Percentiles rank a stretch among this genome's conserved stretches.
Evolutionary conservation across 371 early-diverging fungal genomes (phyloP).

Genomic region (Cokeromyces recurvatus): DNA sequence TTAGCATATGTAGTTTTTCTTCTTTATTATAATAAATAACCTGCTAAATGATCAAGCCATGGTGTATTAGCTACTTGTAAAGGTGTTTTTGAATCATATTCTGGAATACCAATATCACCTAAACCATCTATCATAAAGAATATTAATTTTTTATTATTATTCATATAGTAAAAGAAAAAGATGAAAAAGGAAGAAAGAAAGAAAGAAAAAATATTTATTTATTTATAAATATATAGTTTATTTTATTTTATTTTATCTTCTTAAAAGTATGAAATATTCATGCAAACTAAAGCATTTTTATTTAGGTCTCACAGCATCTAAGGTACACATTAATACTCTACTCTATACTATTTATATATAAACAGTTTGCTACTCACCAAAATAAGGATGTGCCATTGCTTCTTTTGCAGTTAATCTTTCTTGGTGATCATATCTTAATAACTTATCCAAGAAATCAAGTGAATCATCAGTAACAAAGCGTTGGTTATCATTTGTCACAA

Average conservation of each 20-base stretch:
- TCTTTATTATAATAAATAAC: constrained; percentile 10
- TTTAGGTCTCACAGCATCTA: constrained; percentile 8
- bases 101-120: constrained; percentile 39
- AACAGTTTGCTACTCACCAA: constrained; percentile 46
- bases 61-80: constrained; percentile 38
- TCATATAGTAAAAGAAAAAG: background rate
- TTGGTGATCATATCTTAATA: constrained; percentile 97
- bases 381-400: constrained; percentile 95
- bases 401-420: constrained; percentile 93
- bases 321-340: no score
- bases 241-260: no score
- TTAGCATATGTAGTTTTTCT: background rate
- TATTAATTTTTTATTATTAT: constrained; percentile 26
- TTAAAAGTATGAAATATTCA: no score
- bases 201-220: constrained; percentile 3
- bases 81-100: constrained; percentile 31
- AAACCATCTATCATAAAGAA: constrained; percentile 49
- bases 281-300: no score
- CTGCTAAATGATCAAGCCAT: constrained; percentile 38
- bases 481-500: constrained; percentile 85
- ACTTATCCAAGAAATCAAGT: constrained; percentile 90
- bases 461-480: constrained; percentile 85
- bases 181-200: no score
- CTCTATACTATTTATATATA: no score
- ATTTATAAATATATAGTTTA: no score